phyloP scores from a whole-genome alignment of 1,139 yeast species.

The Meyerozyma athensensis region DNA sequence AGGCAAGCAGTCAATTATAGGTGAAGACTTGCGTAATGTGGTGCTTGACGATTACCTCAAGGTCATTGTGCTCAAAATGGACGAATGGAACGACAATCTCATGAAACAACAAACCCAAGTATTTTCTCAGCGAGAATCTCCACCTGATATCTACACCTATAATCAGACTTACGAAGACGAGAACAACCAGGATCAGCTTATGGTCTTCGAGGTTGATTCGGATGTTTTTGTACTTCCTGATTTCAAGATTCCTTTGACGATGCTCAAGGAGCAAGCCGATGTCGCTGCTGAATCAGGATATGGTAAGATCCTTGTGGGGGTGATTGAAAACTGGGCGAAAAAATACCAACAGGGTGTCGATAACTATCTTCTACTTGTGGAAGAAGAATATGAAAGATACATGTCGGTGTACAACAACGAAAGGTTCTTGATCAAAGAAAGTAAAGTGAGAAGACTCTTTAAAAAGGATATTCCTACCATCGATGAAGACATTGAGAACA shows the following conservation, averaged over 20 bases:
- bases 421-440: slow-evolving; percentile 32
- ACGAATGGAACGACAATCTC: slow-evolving; percentile 74
- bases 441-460: slow-evolving; percentile 44
- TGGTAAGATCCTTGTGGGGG: slow-evolving; percentile 78
- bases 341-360: slow-evolving; percentile 58
- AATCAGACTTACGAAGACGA: slow-evolving; percentile 40
- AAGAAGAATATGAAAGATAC: slow-evolving; percentile 49
- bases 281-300: slow-evolving; percentile 87
- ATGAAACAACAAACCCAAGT: slow-evolving; percentile 58
- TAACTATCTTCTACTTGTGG: slow-evolving; percentile 55
- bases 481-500: slow-evolving; percentile 32
- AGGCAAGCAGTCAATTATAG: slow-evolving; percentile 52
- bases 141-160: slow-evolving; percentile 59
- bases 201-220: slow-evolving; percentile 59
- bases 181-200: slow-evolving; percentile 50
- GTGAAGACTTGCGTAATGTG: slow-evolving; percentile 61
- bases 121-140: slow-evolving; percentile 57
- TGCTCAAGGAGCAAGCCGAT: slow-evolving; percentile 88
- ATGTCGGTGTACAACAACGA: slow-evolving; percentile 43
- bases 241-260: slow-evolving; percentile 53
- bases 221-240: slow-evolving; percentile 63
- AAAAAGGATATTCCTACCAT: slow-evolving; percentile 22
- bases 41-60: slow-evolving; percentile 68
- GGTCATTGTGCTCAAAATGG: slow-evolving; percentile 65
- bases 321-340: slow-evolving; percentile 66